Evolutionary conservation across 2,329 filamentous ascomycete genomes (phyloP).

Genomic region (Zymoseptoria tritici): DNA sequence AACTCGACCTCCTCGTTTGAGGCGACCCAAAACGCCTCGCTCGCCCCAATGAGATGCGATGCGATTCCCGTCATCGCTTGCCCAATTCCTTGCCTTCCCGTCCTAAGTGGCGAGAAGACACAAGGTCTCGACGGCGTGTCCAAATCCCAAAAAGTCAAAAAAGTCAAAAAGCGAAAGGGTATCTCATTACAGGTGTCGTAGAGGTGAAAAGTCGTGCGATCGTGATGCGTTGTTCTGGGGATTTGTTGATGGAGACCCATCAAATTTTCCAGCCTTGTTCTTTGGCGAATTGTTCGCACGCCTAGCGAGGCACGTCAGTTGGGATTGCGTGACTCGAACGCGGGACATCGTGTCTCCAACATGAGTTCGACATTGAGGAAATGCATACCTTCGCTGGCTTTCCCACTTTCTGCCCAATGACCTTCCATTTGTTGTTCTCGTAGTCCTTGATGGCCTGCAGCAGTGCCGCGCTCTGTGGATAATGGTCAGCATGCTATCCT

Average conservation of each 20-base stretch:
- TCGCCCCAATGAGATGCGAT: neutral
- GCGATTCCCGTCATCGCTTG: neutral
- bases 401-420: conserved; percentile 90
- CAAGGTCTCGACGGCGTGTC: neutral
- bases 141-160: neutral
- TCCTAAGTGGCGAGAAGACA: neutral
- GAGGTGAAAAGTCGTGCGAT: neutral
- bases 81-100: neutral
- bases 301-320: conserved; percentile 39
- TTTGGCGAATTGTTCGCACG: conserved; percentile 89
- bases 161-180: conserved; percentile 2
- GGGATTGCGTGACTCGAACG: neutral
- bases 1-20: neutral
- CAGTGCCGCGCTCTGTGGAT: conserved; percentile 61
- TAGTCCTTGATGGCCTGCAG: conserved; percentile 97
- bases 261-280: conserved; percentile 54
- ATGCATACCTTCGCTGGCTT: conserved; percentile 83
- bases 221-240: neutral
- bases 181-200: conserved; percentile 10
- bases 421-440: conserved; percentile 97
- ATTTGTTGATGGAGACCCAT: neutral
- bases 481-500: conserved; percentile 17
- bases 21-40: neutral
- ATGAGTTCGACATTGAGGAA: conserved; percentile 12
- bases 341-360: neutral